A percentile compares a stretch with the other conserved stretches of the same genome.
Evolutionary conservation across 371 early-diverging fungal species (phyloP).

Genomic region (Mucor mucedo): DNA sequence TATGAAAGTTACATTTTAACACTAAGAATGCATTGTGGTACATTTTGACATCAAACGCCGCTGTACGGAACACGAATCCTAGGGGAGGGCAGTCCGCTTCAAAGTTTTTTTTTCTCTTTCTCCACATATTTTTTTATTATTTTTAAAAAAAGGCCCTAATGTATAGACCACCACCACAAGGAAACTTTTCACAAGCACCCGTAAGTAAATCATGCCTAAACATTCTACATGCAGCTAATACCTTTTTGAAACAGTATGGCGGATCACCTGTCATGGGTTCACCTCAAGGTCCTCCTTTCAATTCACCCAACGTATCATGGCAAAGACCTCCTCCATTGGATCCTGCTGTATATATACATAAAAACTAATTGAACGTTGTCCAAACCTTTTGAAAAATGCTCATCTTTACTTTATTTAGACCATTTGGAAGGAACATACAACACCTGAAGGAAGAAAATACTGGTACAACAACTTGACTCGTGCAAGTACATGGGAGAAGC

Average conservation of each 20-base stretch:
- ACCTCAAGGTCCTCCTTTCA: conserved; percentile 10
- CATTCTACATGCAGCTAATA: no score
- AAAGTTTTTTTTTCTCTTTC: no score
- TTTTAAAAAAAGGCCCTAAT: conserved; percentile 13
- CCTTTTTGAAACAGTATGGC: conserved; percentile 1
- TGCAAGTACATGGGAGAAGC: conserved; percentile 93
- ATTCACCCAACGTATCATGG: conserved; percentile 29
- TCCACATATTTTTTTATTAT: no score
- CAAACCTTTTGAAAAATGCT: background rate
- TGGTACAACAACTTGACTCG: conserved; percentile 85
- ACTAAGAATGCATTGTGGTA: no score
- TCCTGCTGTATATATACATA: conserved; percentile 23
- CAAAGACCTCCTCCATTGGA: conserved; percentile 28
- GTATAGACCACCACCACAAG: conserved; percentile 36
- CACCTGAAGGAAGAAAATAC: conserved; percentile 83
- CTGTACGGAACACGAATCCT: no score
- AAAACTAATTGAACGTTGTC: no score
- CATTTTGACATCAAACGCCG: no score
- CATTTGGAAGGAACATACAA: conserved; percentile 80
- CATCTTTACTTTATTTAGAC: conserved; percentile 21
- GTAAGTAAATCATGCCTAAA: conserved; percentile 8
- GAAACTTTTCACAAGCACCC: conserved; percentile 19
- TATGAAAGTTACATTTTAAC: no score
- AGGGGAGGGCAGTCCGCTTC: no score
- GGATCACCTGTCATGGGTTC: conserved; percentile 9